Evolutionary conservation across 345 rosid species (phyloP).

Genomic region (Durio zibethinus): DNA sequence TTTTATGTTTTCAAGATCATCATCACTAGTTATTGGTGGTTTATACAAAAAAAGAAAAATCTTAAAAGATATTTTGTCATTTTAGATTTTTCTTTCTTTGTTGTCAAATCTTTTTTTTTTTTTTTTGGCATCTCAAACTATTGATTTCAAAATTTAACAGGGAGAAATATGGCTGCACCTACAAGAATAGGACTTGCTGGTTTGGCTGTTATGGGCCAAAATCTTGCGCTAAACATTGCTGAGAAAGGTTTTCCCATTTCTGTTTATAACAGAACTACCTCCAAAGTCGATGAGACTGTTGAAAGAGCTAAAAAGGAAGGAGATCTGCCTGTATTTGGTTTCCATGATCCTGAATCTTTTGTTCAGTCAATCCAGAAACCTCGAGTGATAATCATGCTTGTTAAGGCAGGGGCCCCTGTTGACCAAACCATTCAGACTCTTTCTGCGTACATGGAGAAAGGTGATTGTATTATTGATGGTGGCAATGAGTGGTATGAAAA

Average conservation of each 20-base stretch:
- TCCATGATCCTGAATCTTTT: slow-evolving; percentile 82
- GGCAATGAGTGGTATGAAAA: slow-evolving; percentile 99
- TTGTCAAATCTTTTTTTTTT: neutral
- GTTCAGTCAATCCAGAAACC: slow-evolving; percentile 84
- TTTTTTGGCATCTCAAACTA: slow-evolving; percentile 17
- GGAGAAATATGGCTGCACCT: slow-evolving; percentile 52
- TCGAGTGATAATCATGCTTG: slow-evolving; percentile 91
- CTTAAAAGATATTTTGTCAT: neutral
- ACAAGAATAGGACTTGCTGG: slow-evolving; percentile 95
- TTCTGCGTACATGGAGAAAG: slow-evolving; percentile 78
- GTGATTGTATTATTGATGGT: slow-evolving; percentile 94
- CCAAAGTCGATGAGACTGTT: slow-evolving; percentile 88
- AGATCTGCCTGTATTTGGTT: slow-evolving; percentile 69
- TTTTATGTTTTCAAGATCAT: neutral
- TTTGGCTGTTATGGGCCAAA: slow-evolving; percentile 98
- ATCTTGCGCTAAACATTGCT: slow-evolving; percentile 88
- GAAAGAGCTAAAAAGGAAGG: slow-evolving; percentile 89
- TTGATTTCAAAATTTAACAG: slow-evolving; percentile 23
- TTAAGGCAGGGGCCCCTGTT: slow-evolving; percentile 93
- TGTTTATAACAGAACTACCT: slow-evolving; percentile 83
- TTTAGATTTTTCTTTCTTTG: neutral
- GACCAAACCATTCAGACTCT: slow-evolving; percentile 89
- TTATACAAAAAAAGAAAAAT: too few relatives aligned
- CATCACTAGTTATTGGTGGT: neutral
- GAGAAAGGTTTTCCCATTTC: slow-evolving; percentile 97